phyloP scores from a whole-genome alignment of 208 protist genomes.

The Porcisia deanei region DNA sequence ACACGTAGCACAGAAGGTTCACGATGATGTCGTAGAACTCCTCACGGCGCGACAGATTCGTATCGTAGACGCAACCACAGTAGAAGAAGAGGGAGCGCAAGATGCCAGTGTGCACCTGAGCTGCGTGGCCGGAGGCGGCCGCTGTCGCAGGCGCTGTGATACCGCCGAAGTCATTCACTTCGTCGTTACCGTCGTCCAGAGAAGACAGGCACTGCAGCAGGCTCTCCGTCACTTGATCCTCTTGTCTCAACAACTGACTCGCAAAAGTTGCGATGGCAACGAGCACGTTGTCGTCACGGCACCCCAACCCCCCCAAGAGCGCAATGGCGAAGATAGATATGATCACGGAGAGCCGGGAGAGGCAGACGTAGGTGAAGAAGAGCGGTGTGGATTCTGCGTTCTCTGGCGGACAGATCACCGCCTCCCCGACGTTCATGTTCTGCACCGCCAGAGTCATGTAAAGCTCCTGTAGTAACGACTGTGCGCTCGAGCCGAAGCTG shows the following conservation, averaged over 20 bases:
- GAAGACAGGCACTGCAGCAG: constrained; percentile 72
- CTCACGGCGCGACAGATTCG: constrained; percentile 35
- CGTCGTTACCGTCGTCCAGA: constrained; percentile 20
- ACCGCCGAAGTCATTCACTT: constrained; percentile 1
- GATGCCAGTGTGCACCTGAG: constrained; percentile 67
- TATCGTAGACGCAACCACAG: constrained; percentile 75
- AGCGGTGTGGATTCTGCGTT: constrained; percentile 25
- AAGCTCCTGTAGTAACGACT: constrained; percentile 29
- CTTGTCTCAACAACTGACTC: constrained; percentile 60
- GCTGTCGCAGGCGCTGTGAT: constrained; percentile 8
- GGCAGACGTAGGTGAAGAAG: constrained; percentile 74
- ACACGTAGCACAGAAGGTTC: constrained; percentile 74
- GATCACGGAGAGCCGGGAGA: constrained; percentile 84
- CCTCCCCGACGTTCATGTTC: constrained; percentile 31
- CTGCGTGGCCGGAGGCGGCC: not conserved
- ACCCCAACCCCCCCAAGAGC: constrained; percentile 48
- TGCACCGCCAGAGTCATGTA: constrained; percentile 52
- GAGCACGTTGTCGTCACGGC: constrained; percentile 51
- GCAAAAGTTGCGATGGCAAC: constrained; percentile 64
- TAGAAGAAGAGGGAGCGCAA: constrained; percentile 88
- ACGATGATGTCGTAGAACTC: constrained; percentile 78
- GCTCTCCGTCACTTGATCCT: constrained; percentile 62
- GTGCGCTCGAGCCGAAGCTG: constrained; percentile 7
- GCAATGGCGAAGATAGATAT: constrained; percentile 82
- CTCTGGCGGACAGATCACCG: not conserved